A percentile compares a stretch with the other conserved stretches of the same genome.
These are phyloP conservation scores for Scedosporium apiospermum DNA, from an alignment of 2,329 filamentous ascomycete genomes.

Conservation along the genomic window DNA sequence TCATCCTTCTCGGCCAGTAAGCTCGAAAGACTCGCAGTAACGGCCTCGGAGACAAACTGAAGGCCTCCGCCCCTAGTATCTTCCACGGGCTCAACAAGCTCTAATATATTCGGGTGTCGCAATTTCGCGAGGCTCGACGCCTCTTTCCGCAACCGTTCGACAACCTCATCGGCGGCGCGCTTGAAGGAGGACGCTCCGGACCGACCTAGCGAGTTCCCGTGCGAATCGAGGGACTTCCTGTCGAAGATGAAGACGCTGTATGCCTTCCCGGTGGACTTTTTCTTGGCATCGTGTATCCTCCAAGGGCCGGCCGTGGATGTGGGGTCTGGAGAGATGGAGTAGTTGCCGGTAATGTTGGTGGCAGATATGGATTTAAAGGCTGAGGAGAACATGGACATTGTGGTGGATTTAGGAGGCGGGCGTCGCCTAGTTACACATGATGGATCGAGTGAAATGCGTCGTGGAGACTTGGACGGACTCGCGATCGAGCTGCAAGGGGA, in stretches of 20 bases:
- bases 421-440: background rate
- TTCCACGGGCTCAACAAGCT: slow-evolving; percentile 89
- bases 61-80: slow-evolving; percentile 84
- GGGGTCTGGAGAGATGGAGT: slow-evolving; percentile 66
- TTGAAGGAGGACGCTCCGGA: slow-evolving; percentile 57
- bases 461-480: background rate
- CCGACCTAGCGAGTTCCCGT: slow-evolving; percentile 27
- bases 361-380: slow-evolving; percentile 88
- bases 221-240: slow-evolving; percentile 67
- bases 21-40: slow-evolving; percentile 79
- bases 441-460: background rate
- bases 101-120: slow-evolving; percentile 83
- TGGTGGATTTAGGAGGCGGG: background rate
- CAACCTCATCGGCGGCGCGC: slow-evolving; percentile 75
- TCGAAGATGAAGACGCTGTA: slow-evolving; percentile 95
- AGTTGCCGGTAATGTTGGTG: slow-evolving; percentile 85
- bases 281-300: slow-evolving; percentile 97
- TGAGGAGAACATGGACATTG: slow-evolving; percentile 72
- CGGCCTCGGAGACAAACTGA: slow-evolving; percentile 90
- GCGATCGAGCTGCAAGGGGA: background rate
- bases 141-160: slow-evolving; percentile 86
- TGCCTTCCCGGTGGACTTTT: slow-evolving; percentile 82
- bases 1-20: slow-evolving; percentile 83
- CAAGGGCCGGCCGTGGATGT: slow-evolving; percentile 82
- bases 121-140: slow-evolving; percentile 80